Percentiles rank a stretch among this genome's conserved stretches.
Evolutionary conservation across 2,329 filamentous ascomycete species (phyloP).

Genomic region (Fusarium sp.): DNA sequence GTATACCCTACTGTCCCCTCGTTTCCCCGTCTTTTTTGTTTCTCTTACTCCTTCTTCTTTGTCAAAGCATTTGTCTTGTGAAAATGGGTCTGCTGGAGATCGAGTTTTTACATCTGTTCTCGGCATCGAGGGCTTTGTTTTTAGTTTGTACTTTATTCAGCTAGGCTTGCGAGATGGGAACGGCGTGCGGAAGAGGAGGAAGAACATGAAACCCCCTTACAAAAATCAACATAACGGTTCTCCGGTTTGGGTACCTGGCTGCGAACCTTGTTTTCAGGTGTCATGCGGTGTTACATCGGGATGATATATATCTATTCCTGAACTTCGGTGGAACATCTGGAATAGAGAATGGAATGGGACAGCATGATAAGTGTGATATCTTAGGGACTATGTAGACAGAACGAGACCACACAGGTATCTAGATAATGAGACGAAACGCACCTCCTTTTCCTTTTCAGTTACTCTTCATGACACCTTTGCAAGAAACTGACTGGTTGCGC

Average conservation of each 20-base stretch:
- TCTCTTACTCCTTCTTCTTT: conserved; percentile 26
- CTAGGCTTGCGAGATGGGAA: conserved; percentile 27
- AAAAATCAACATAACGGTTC: background rate
- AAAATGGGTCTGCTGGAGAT: conserved; percentile 15
- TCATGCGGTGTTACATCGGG: conserved; percentile 40
- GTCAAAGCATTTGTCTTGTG: conserved; percentile 9
- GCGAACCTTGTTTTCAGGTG: conserved; percentile 27
- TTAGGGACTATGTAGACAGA: conserved; percentile 18
- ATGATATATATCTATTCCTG: conserved; percentile 17
- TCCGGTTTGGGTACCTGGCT: conserved; percentile 31
- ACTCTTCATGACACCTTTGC: background rate
- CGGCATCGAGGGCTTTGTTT: conserved; percentile 2
- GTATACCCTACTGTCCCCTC: conserved; percentile 12
- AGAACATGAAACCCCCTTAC: background rate
- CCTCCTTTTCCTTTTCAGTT: conserved; percentile 14
- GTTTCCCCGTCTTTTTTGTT: conserved; percentile 7
- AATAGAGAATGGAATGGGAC: conserved; percentile 14
- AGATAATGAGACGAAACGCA: conserved; percentile 30
- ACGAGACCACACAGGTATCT: conserved; percentile 7
- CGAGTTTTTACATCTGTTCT: conserved; percentile 1
- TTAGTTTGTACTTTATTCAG: conserved; percentile 35
- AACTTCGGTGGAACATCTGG: background rate
- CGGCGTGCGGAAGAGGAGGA: background rate
- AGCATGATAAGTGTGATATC: conserved; percentile 1
- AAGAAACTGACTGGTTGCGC: conserved; percentile 2